Percentiles rank a stretch among this genome's conserved stretches.
Conservation (phyloP, 768 basidiomycete genomes). For the Nidularia sp. region DNA sequence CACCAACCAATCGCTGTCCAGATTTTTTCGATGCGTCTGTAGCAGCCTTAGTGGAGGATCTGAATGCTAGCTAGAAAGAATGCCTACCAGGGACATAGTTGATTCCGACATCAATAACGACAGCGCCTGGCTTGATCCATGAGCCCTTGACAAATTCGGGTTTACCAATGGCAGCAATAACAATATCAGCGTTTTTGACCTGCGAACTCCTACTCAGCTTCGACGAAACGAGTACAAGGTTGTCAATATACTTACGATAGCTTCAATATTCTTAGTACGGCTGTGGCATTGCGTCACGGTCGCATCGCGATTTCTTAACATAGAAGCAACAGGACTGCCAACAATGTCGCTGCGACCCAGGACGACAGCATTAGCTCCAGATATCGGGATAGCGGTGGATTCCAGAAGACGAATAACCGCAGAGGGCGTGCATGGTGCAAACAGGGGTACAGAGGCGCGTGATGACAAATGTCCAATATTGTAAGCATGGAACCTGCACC, state of each 20-base stretch:
- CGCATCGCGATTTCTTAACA: slow-evolving; percentile 86
- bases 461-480: slow-evolving; percentile 96
- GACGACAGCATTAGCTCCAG: slow-evolving; percentile 84
- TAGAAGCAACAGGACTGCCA: slow-evolving; percentile 89
- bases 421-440: slow-evolving; percentile 92
- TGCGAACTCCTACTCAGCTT: slow-evolving; percentile 19
- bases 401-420: slow-evolving; percentile 90
- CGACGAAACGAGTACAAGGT: background rate
- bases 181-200: slow-evolving; percentile 85
- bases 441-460: slow-evolving; percentile 83
- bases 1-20: slow-evolving; percentile 93
- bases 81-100: slow-evolving; percentile 85
- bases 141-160: slow-evolving; percentile 86
- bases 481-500: slow-evolving; percentile 87
- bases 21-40: slow-evolving; percentile 88
- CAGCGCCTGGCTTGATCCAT: slow-evolving; percentile 93
- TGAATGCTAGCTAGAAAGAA: background rate
- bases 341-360: slow-evolving; percentile 98
- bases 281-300: slow-evolving; percentile 99
- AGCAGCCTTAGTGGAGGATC: background rate
- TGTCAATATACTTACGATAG: slow-evolving; percentile 51
- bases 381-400: slow-evolving; percentile 71
- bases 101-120: slow-evolving; percentile 97
- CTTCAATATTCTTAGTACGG: slow-evolving; percentile 74
- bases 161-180: slow-evolving; percentile 96